These are phyloP conservation scores for Seiridium unicorne DNA, from an alignment of 2,329 filamentous ascomycete species.

Conservation along the genomic window DNA sequence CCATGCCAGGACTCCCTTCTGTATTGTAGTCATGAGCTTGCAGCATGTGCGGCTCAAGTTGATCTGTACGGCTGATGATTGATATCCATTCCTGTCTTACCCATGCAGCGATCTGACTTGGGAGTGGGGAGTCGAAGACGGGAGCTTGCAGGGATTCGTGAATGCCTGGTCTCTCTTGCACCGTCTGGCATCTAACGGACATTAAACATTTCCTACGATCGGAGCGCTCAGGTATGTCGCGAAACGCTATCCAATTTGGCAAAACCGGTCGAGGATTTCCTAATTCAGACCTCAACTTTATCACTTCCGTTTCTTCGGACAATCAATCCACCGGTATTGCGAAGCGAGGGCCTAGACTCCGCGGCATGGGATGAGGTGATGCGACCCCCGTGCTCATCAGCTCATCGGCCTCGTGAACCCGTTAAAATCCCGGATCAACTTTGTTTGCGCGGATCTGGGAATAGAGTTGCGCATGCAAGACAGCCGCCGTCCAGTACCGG, in stretches of 20 bases:
- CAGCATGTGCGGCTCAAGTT: no score
- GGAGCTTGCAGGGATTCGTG: constrained; percentile 5
- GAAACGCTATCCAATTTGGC: neutral
- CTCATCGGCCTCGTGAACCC: neutral
- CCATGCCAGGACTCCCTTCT: no score
- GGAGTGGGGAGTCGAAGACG: constrained; percentile 2
- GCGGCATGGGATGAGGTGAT: neutral
- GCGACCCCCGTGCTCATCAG: neutral
- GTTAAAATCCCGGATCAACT: neutral
- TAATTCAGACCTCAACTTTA: neutral
- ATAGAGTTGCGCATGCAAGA: neutral
- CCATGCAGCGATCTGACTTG: constrained; percentile 7
- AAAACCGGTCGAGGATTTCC: neutral
- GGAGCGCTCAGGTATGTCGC: neutral
- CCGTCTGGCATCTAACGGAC: neutral
- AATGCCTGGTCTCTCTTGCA: neutral
- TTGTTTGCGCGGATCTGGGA: neutral
- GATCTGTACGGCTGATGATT: no score
- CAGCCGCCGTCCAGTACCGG: constrained; percentile 1
- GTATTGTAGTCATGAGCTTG: no score
- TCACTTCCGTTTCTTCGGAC: neutral
- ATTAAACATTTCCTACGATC: neutral
- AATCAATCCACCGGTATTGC: constrained; percentile 1
- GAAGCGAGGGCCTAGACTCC: neutral
- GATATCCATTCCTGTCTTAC: no score